A percentile compares a stretch with the other conserved stretches of the same genome.
Conservation (phyloP, 768 basidiomycete species). For the Candolleomyces efflorescens region DNA sequence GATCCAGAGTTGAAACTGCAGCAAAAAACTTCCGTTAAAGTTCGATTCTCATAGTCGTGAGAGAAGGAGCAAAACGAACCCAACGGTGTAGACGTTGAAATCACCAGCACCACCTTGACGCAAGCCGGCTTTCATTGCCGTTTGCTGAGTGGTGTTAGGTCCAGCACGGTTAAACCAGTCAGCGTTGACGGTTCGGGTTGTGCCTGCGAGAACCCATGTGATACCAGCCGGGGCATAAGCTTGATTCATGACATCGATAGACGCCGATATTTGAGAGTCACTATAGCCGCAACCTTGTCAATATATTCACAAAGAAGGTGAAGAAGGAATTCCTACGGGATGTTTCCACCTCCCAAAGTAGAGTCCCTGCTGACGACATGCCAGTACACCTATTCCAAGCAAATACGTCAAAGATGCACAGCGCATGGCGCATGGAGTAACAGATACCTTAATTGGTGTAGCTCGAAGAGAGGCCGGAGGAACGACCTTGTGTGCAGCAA, state of each 20-base stretch:
- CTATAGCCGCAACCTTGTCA: slow-evolving; percentile 19
- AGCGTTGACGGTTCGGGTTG: slow-evolving; percentile 37
- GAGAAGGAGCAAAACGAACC: slow-evolving; percentile 23
- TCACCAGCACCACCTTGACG: slow-evolving; percentile 34
- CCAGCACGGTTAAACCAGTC: slow-evolving; percentile 46
- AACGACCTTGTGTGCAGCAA: slow-evolving; percentile 4
- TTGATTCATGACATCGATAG: slow-evolving; percentile 38
- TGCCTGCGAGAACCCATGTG: slow-evolving; percentile 36
- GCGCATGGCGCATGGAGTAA: background rate
- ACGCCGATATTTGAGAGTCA: slow-evolving; percentile 29
- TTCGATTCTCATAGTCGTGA: slow-evolving; percentile 6
- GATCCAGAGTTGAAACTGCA: slow-evolving; percentile 33
- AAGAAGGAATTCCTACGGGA: slow-evolving; percentile 29
- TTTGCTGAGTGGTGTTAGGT: slow-evolving; percentile 32
- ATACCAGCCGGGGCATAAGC: slow-evolving; percentile 36
- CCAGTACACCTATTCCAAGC: slow-evolving; percentile 26
- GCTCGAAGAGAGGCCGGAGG: slow-evolving; percentile 1
- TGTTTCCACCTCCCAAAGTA: slow-evolving; percentile 32
- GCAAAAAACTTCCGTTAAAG: slow-evolving; percentile 13
- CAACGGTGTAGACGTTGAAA: slow-evolving; percentile 51
- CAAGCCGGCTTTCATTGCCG: slow-evolving; percentile 43
- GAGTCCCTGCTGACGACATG: slow-evolving; percentile 30
- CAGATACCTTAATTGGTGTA: background rate
- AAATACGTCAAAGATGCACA: background rate
- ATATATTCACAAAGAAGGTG: background rate